These are phyloP conservation scores for Dactylonectria macrodidyma DNA, from an alignment of 2,329 filamentous ascomycete genomes.

Conservation along the genomic window DNA sequence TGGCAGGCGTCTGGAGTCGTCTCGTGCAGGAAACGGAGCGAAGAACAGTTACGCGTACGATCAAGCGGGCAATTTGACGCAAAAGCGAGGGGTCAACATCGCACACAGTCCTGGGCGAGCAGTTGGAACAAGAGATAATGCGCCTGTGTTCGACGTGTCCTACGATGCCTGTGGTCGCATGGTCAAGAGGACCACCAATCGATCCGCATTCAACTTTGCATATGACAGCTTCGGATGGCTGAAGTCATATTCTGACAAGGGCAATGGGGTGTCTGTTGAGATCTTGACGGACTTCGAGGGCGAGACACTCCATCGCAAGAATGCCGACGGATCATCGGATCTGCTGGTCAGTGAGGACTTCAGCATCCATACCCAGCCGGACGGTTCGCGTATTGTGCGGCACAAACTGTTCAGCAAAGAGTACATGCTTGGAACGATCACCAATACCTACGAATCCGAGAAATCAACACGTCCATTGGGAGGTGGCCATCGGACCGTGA, in stretches of 20 bases:
- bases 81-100: slow-evolving; percentile 4
- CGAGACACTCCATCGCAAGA: slow-evolving; percentile 1
- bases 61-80: not conserved
- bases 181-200: not conserved
- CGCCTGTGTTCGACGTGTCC: not conserved
- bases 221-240: slow-evolving; percentile 5
- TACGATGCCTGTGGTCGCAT: not conserved
- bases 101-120: not conserved
- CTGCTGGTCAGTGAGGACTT: not conserved
- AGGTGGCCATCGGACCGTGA: not conserved
- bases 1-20: not conserved
- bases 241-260: not conserved
- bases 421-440: not conserved
- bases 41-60: slow-evolving; percentile 1
- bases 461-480: slow-evolving; percentile 9
- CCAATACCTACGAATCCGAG: slow-evolving; percentile 1
- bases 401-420: slow-evolving; percentile 12
- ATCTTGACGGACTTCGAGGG: slow-evolving; percentile 8
- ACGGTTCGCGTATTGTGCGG: slow-evolving; percentile 1
- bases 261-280: not conserved
- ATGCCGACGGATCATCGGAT: slow-evolving; percentile 2
- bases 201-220: not conserved
- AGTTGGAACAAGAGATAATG: slow-evolving; percentile 2
- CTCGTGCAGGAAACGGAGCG: not conserved
- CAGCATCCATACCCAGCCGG: not conserved